A percentile compares a stretch with the other conserved stretches of the same genome.
phyloP scores from a whole-genome alignment of 306 rosid genomes.

The Cicer judaicum region DNA sequence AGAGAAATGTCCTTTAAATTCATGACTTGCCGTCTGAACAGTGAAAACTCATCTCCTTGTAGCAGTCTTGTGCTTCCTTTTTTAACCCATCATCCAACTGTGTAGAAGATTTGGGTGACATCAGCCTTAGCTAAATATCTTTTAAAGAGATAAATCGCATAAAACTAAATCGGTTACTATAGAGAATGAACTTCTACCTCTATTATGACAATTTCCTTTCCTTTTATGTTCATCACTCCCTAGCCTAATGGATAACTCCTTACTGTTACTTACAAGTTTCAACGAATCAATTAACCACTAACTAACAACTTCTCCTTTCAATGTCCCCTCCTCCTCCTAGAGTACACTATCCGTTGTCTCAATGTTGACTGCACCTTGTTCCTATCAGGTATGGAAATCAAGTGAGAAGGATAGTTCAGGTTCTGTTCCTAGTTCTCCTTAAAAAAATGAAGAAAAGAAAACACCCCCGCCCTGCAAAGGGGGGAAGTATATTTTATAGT shows the following conservation, averaged over 20 bases:
- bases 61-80: constrained; percentile 1
- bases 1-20: background rate
- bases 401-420: too few relatives aligned
- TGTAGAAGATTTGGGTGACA: background rate
- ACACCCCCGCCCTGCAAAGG: too few relatives aligned
- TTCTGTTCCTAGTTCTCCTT: too few relatives aligned
- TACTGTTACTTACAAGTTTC: background rate
- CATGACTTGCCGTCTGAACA: background rate
- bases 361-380: background rate
- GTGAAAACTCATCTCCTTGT: background rate
- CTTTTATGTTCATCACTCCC: background rate
- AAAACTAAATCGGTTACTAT: background rate
- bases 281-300: background rate
- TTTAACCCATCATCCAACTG: background rate
- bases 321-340: background rate
- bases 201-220: background rate
- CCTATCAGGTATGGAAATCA: background rate
- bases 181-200: background rate
- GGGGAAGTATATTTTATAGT: background rate
- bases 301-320: background rate
- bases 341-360: background rate
- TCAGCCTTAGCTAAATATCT: background rate
- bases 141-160: background rate
- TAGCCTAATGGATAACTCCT: background rate
- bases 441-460: too few relatives aligned